phyloP scores from a whole-genome alignment of 352 stramenopile genomes.

The Salisapilia sapeloensis region DNA sequence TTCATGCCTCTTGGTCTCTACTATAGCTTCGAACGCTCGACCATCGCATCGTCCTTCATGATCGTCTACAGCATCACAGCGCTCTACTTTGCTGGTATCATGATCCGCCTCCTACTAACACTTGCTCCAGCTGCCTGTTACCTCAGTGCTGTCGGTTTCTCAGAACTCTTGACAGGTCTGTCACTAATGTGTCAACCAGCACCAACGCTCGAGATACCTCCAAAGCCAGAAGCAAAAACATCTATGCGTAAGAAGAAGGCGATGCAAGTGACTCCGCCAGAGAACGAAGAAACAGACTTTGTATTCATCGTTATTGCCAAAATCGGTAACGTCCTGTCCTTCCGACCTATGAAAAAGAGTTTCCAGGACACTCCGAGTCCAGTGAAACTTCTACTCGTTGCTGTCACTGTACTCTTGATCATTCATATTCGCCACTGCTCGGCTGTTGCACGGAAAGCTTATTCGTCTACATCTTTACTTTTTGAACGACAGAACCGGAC shows the following conservation, averaged over 20 bases:
- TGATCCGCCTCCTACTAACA: constrained; percentile 86
- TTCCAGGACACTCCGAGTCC: constrained; percentile 4
- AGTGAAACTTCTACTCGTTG: constrained; percentile 27
- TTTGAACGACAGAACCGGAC: constrained; percentile 36
- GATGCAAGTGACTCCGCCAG: background rate
- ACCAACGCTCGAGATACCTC: constrained; percentile 2
- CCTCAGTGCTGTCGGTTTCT: constrained; percentile 73
- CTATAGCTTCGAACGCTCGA: constrained; percentile 64
- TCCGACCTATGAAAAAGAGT: background rate
- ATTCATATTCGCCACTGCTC: constrained; percentile 41
- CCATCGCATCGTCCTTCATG: constrained; percentile 73
- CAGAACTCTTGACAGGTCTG: constrained; percentile 32
- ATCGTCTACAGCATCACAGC: constrained; percentile 84
- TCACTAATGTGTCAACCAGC: background rate
- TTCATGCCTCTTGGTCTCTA: constrained; percentile 82
- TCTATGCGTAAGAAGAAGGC: background rate
- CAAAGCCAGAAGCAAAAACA: background rate
- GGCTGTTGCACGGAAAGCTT: constrained; percentile 49
- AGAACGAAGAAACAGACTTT: too few relatives aligned
- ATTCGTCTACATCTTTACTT: constrained; percentile 67
- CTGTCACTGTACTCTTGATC: constrained; percentile 48
- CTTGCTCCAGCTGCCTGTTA: constrained; percentile 83
- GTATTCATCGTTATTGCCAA: background rate
- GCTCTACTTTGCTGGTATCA: constrained; percentile 87
- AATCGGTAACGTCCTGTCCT: background rate